These are phyloP conservation scores for Poa annua DNA, from an alignment of 176 grass and related monocot genomes.

Conservation along the genomic window DNA sequence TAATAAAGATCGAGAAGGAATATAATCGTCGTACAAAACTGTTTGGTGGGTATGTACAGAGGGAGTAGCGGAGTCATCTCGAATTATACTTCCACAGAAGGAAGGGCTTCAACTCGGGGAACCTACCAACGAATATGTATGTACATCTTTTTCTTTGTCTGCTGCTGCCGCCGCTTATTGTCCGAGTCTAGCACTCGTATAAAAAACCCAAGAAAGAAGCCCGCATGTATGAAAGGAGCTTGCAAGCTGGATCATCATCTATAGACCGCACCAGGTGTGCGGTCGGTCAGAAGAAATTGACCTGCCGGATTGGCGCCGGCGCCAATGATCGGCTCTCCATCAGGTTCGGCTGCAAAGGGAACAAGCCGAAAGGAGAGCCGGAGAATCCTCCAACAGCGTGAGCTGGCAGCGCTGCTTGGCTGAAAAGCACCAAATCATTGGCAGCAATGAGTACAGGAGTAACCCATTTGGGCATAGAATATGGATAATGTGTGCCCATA, in stretches of 20 bases:
- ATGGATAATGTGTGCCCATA: too few relatives aligned
- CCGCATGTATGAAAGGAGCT: conserved; percentile 9
- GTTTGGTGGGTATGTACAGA: conserved; percentile 42
- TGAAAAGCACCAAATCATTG: conserved; percentile 18
- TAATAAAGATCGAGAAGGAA: conserved; percentile 1
- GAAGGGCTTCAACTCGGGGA: neutral
- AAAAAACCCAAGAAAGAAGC: neutral
- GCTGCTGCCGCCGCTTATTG: conserved; percentile 52
- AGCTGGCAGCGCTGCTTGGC: conserved; percentile 54
- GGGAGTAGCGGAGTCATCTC: neutral
- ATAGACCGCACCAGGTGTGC: conserved; percentile 27
- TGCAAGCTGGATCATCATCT: conserved; percentile 1
- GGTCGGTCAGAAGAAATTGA: conserved; percentile 64
- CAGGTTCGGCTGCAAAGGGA: conserved; percentile 51
- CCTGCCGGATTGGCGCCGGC: conserved; percentile 67
- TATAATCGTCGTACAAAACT: conserved; percentile 38
- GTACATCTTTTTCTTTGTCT: conserved; percentile 36
- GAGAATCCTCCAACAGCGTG: conserved; percentile 38
- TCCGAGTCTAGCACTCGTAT: conserved; percentile 28
- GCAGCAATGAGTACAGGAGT: neutral
- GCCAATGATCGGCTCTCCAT: conserved; percentile 61
- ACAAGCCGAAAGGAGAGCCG: conserved; percentile 46
- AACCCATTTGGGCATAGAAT: neutral
- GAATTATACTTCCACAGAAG: neutral
- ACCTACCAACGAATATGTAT: conserved; percentile 28